A percentile compares a stretch with the other conserved stretches of the same genome.
These are phyloP conservation scores for Blastobotrys robertii DNA, from an alignment of 805 yeast species.

Conservation along the genomic window DNA sequence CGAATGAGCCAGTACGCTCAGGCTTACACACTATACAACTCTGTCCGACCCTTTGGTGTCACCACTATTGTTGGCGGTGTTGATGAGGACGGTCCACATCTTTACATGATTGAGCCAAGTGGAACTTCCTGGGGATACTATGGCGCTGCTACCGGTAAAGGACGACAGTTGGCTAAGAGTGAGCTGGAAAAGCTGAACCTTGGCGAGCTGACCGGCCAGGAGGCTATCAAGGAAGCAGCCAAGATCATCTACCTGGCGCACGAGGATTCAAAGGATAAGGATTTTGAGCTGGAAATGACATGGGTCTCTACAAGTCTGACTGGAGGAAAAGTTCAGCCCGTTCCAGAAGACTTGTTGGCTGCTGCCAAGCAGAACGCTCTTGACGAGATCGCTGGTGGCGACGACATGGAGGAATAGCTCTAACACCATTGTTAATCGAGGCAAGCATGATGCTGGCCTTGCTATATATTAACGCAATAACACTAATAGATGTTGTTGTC, in stretches of 20 bases:
- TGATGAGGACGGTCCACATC: slow-evolving; percentile 81
- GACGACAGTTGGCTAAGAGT: slow-evolving; percentile 95
- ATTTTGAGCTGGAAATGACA: slow-evolving; percentile 86
- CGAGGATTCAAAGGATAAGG: slow-evolving; percentile 96
- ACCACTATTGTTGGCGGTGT: slow-evolving; percentile 89
- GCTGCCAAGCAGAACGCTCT: slow-evolving; percentile 82
- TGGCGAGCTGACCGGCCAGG: slow-evolving; percentile 56
- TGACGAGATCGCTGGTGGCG: slow-evolving; percentile 72
- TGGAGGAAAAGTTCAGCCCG: slow-evolving; percentile 65
- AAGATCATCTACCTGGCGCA: slow-evolving; percentile 88
- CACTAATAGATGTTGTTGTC: background rate
- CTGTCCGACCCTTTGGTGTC: slow-evolving; percentile 97
- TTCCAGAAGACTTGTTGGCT: slow-evolving; percentile 67
- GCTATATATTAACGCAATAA: background rate
- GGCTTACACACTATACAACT: slow-evolving; percentile 89
- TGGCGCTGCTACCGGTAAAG: slow-evolving; percentile 98
- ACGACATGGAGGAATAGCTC: slow-evolving; percentile 46
- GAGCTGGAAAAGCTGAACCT: slow-evolving; percentile 86
- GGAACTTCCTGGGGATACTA: slow-evolving; percentile 96
- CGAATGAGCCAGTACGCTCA: slow-evolving; percentile 87
- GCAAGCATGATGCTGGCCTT: background rate
- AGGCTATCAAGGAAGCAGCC: slow-evolving; percentile 91
- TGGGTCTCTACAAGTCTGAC: slow-evolving; percentile 80
- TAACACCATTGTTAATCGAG: background rate
- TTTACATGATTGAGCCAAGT: slow-evolving; percentile 95